Evolutionary conservation across 2,329 filamentous ascomycete genomes (phyloP).

Genomic region (Xylaria sp.): DNA sequence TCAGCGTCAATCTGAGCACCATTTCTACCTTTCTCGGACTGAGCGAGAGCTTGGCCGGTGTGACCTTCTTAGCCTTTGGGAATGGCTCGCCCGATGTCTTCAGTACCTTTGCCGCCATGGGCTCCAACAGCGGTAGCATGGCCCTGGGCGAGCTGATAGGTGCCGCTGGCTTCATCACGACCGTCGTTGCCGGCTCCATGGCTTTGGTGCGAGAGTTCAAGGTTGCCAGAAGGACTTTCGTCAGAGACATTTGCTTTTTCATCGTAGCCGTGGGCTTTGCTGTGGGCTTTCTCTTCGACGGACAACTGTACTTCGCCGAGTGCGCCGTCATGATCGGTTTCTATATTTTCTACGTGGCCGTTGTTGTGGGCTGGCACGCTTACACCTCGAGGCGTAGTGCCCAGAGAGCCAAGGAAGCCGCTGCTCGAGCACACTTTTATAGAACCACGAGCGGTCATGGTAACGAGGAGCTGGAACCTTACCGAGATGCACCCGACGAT

Average conservation of each 20-base stretch:
- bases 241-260: constrained; percentile 92
- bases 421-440: constrained; percentile 76
- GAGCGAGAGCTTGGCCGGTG: constrained; percentile 94
- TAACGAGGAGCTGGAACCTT: constrained; percentile 64
- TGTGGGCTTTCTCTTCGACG: constrained; percentile 86
- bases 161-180: constrained; percentile 93
- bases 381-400: constrained; percentile 68
- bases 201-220: constrained; percentile 93
- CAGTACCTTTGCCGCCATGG: constrained; percentile 98
- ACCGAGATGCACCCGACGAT: constrained; percentile 68
- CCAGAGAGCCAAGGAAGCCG: constrained; percentile 68
- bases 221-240: constrained; percentile 86
- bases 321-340: constrained; percentile 88
- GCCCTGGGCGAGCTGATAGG: constrained; percentile 95
- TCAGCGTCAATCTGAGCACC: constrained; percentile 94
- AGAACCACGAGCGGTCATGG: constrained; percentile 55
- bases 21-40: constrained; percentile 88
- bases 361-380: constrained; percentile 94
- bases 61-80: constrained; percentile 95
- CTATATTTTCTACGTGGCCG: constrained; percentile 86
- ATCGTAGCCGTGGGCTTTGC: constrained; percentile 85
- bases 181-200: constrained; percentile 97
- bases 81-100: constrained; percentile 99
- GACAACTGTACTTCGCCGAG: constrained; percentile 84
- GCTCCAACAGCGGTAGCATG: constrained; percentile 94